These are phyloP conservation scores for Aspergillus nanangensis DNA, from an alignment of 495 filamentous ascomycete genomes.

Conservation along the genomic window DNA sequence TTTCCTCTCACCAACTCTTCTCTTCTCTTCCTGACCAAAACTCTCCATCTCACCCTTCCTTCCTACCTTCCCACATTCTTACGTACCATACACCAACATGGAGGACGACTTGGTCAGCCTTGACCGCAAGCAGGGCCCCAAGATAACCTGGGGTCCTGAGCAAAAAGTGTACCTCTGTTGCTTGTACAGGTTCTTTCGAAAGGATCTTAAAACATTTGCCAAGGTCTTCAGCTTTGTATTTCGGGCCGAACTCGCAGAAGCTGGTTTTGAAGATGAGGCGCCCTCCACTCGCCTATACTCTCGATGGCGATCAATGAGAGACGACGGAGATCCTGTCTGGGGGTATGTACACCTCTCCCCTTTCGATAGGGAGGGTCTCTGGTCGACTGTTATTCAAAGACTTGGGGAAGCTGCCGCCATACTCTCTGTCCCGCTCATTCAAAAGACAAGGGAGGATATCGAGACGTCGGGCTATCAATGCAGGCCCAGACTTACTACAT, in stretches of 20 bases:
- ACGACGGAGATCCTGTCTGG: constrained; percentile 15
- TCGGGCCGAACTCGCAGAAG: constrained; percentile 7
- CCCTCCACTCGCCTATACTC: constrained; percentile 5
- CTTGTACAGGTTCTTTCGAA: constrained; percentile 20
- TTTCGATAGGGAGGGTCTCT: constrained; percentile 15
- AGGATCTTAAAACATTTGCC: constrained; percentile 1
- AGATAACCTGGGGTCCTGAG: constrained; percentile 17
- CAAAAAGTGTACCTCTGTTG: constrained; percentile 25
- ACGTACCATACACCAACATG: too few species aligned
- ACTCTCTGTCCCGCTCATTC: constrained; percentile 7
- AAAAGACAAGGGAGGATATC: constrained; percentile 12
- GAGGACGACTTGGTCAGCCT: too few species aligned
- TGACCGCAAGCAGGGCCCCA: too few species aligned
- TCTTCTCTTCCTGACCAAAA: too few species aligned
- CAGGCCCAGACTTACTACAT: neutral
- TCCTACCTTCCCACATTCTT: too few species aligned
- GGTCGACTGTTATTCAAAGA: constrained; percentile 11
- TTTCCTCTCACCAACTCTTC: too few species aligned
- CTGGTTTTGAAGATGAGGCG: constrained; percentile 15
- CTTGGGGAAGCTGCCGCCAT: constrained; percentile 14
- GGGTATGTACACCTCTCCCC: constrained; percentile 17
- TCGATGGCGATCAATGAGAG: constrained; percentile 21
- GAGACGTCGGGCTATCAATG: constrained; percentile 5
- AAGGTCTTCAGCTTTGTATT: constrained; percentile 24
- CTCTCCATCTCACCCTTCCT: too few species aligned